Evolutionary conservation across 208 protist species (phyloP).

Genomic region (Sergeia podlipaevii): DNA sequence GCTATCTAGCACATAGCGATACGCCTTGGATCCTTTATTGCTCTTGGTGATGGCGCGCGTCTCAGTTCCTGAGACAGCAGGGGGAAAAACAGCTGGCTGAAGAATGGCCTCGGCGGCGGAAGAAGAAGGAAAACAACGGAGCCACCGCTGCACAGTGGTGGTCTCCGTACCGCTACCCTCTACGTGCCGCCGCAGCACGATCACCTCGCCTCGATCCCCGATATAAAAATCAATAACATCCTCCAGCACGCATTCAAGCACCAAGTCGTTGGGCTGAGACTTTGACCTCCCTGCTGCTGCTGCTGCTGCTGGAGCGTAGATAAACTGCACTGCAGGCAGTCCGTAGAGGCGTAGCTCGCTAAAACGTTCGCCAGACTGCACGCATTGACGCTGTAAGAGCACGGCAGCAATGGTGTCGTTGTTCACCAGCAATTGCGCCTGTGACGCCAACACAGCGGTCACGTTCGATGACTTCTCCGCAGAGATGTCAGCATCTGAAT

Average conservation of each 20-base stretch:
- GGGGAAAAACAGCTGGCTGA: neutral
- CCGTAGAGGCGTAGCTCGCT: constrained; percentile 56
- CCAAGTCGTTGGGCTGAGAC: constrained; percentile 12
- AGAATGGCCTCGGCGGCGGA: neutral
- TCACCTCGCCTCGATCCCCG: constrained; percentile 39
- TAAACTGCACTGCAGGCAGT: constrained; percentile 36
- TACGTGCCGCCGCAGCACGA: constrained; percentile 24
- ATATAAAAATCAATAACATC: constrained; percentile 53
- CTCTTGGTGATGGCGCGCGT: neutral
- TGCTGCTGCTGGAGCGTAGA: constrained; percentile 3
- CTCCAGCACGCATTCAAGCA: constrained; percentile 39
- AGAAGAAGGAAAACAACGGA: constrained; percentile 45
- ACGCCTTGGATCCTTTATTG: constrained; percentile 1
- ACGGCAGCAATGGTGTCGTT: constrained; percentile 32
- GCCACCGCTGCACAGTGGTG: constrained; percentile 38
- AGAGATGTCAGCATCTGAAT: neutral
- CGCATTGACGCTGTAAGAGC: neutral
- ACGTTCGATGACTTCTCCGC: neutral
- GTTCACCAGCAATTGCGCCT: constrained; percentile 34
- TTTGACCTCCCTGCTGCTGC: neutral
- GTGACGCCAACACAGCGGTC: constrained; percentile 17
- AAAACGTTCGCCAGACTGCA: neutral
- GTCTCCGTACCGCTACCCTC: neutral
- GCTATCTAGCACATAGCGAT: constrained; percentile 24
- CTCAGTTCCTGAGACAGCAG: too few species aligned